Evolutionary conservation across 140 eudicot genomes (phyloP).

Genomic region (Senecio squalidus): DNA sequence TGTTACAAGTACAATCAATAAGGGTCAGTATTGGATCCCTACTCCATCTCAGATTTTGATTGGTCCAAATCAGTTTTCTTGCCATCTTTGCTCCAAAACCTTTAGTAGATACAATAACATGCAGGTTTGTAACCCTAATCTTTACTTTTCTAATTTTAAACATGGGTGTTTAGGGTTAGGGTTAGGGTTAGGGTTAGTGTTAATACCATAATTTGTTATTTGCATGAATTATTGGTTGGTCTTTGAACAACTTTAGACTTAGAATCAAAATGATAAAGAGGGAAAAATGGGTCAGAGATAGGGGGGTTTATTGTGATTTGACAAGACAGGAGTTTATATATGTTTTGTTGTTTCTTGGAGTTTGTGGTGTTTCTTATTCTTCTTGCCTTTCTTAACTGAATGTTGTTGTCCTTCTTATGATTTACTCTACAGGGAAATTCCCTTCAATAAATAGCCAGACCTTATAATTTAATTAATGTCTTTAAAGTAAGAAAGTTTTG

Average conservation of each 20-base stretch:
- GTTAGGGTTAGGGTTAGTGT: constrained; percentile 5
- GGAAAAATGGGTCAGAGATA: not conserved
- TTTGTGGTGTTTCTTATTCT: constrained; percentile 11
- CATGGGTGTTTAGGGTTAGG: constrained; percentile 13
- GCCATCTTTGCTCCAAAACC: constrained; percentile 70
- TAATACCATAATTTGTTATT: constrained; percentile 1
- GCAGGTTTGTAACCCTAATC: constrained; percentile 42
- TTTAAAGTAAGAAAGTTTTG: no score
- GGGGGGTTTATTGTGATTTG: constrained; percentile 20
- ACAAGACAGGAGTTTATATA: constrained; percentile 25
- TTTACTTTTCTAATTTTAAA: not conserved
- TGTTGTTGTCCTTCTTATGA: not conserved
- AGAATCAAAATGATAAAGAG: not conserved
- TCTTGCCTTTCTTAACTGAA: constrained; percentile 1
- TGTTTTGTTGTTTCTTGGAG: constrained; percentile 17
- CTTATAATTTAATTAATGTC: no score
- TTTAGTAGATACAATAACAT: constrained; percentile 78
- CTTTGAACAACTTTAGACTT: constrained; percentile 15
- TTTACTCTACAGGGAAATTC: not conserved
- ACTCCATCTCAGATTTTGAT: constrained; percentile 62
- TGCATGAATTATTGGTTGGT: constrained; percentile 13
- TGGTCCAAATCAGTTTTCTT: constrained; percentile 76
- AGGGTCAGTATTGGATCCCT: constrained; percentile 83
- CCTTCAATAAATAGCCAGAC: no score
- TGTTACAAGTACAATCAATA: constrained; percentile 43